Evolutionary conservation across 306 rosid species (phyloP).

Genomic region (Lablab purpureus): DNA sequence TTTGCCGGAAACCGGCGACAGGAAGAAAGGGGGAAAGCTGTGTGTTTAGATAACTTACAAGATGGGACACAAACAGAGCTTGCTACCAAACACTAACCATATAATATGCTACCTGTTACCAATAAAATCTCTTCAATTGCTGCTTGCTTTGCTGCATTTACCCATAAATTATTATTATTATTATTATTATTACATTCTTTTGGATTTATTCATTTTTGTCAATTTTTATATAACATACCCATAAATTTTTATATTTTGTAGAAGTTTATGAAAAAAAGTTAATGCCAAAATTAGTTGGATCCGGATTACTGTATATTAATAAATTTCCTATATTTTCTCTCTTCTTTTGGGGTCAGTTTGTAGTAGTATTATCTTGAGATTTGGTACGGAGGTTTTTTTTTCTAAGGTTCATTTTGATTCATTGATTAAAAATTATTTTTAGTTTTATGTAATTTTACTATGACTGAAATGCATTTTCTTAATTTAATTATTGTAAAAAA

Average conservation of each 20-base stretch:
- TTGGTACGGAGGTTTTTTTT: not conserved
- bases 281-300: not conserved
- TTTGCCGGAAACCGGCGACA: slow-evolving; percentile 55
- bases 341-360: not conserved
- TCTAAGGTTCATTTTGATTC: too few species aligned
- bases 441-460: too few species aligned
- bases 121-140: not conserved
- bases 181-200: not conserved
- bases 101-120: not conserved
- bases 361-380: not conserved
- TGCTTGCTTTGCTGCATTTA: not conserved
- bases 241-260: too few species aligned
- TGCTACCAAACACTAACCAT: slow-evolving; percentile 8
- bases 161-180: not conserved
- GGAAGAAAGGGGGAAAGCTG: not conserved
- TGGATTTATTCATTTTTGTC: not conserved
- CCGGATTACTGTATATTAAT: too few species aligned
- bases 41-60: slow-evolving; percentile 32
- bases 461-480: too few species aligned
- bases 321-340: not conserved
- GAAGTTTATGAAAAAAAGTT: too few species aligned
- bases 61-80: slow-evolving; percentile 27
- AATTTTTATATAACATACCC: not conserved
- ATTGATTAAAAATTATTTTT: too few species aligned
- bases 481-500: too few species aligned